phyloP scores from a whole-genome alignment of 805 yeast species.

The Zygosaccharomyces bisporus region DNA sequence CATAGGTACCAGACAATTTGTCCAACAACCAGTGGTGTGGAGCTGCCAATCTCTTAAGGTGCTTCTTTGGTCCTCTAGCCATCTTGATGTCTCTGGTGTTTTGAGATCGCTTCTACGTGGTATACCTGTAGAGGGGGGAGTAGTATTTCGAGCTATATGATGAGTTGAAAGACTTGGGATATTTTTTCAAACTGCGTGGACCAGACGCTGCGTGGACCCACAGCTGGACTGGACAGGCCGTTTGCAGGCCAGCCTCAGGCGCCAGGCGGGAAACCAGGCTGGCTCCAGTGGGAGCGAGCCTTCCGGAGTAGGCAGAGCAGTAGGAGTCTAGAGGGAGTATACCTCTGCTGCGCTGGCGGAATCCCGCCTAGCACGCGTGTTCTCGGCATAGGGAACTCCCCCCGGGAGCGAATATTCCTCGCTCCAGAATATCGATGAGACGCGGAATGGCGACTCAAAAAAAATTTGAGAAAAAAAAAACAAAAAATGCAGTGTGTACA shows the following conservation, averaged over 20 bases:
- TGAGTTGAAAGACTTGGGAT: conserved; percentile 3
- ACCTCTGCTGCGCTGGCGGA: not conserved
- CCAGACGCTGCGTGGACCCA: not conserved
- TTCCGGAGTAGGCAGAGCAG: no score
- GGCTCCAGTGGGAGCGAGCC: not conserved
- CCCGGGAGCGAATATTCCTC: not conserved
- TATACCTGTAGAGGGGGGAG: not conserved
- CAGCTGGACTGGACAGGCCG: not conserved
- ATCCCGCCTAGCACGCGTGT: not conserved
- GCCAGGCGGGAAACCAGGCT: not conserved
- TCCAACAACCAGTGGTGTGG: conserved; percentile 99
- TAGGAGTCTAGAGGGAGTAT: no score
- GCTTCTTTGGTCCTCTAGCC: conserved; percentile 95
- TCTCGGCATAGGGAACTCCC: not conserved
- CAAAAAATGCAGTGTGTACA: no score
- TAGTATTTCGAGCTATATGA: conserved; percentile 5
- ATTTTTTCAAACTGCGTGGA: conserved; percentile 8
- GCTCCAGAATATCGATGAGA: not conserved
- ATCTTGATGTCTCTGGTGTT: conserved; percentile 38
- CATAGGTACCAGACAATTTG: conserved; percentile 98
- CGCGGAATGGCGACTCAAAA: no score
- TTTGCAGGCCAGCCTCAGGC: not conserved
- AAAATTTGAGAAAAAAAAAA: no score
- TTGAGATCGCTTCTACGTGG: conserved; percentile 5
- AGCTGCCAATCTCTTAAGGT: conserved; percentile 99